A percentile compares a stretch with the other conserved stretches of the same genome.
Evolutionary conservation across 305 asterid genomes (phyloP).

Genomic region (Vinca major): DNA sequence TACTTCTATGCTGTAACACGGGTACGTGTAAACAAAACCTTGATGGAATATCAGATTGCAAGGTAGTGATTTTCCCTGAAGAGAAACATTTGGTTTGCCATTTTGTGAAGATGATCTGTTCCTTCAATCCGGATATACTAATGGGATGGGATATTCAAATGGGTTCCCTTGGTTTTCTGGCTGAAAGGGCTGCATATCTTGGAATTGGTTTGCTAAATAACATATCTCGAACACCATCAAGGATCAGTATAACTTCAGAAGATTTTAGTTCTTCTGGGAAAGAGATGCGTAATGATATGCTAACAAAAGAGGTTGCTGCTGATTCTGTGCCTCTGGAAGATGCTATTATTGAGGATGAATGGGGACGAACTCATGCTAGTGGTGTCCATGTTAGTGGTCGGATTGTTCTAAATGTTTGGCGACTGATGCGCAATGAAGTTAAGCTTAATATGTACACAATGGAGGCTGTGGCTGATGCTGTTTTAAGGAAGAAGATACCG

Average conservation of each 20-base stretch:
- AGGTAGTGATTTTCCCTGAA: conserved; percentile 43
- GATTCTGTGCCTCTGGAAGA: conserved; percentile 42
- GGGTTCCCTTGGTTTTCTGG: conserved; percentile 92
- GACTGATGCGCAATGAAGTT: conserved; percentile 89
- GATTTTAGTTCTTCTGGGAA: conserved; percentile 29
- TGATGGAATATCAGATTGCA: conserved; percentile 59
- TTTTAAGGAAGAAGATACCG: conserved; percentile 81
- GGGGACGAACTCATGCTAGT: conserved; percentile 99
- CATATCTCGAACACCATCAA: conserved; percentile 70
- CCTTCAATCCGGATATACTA: conserved; percentile 70
- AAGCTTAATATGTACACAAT: conserved; percentile 76
- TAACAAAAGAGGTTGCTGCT: conserved; percentile 32
- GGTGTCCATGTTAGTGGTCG: conserved; percentile 96
- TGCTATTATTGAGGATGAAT: conserved; percentile 81
- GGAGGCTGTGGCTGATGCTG: conserved; percentile 86
- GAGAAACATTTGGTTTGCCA: conserved; percentile 53
- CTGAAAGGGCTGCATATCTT: conserved; percentile 91
- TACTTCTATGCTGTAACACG: conserved; percentile 51
- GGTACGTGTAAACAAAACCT: conserved; percentile 35
- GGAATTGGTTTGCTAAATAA: conserved; percentile 69
- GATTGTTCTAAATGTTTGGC: conserved; percentile 90
- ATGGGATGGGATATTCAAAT: conserved; percentile 99
- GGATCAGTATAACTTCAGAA: conserved; percentile 32
- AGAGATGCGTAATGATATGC: conserved; percentile 31
- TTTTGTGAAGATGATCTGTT: conserved; percentile 45